Base-by-base conservation (phyloP, 495 filamentous ascomycete genomes). In the Chaetomidium leptoderma region DNA sequence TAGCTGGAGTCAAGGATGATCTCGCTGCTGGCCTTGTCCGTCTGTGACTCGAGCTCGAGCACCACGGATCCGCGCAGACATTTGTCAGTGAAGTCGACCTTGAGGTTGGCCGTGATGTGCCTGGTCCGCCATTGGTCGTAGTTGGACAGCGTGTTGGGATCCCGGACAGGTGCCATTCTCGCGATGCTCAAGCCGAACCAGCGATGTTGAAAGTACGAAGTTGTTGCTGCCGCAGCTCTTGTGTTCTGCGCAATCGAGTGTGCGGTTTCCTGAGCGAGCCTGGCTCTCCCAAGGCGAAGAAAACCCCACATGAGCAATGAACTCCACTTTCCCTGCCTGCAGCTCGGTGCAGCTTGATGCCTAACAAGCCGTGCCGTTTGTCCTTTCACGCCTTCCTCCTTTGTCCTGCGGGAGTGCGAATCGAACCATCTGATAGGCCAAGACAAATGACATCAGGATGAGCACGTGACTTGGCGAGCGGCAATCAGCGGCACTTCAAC, bases 141-240 rank as follows among this genome's bases (percentile, higher is more conserved):
- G 73, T 98, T 98, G 66, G 89, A 88, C 17, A 93, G 76, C 26
- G 92, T 96, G 68, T 92, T 96, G 14, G 92, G 92, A 71, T 98
- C 92, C 64, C 87, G 82, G 55, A 72, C 65, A n/a, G 79, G 64
- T 32, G 78, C 74, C 74, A 83, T 85, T 48, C 66, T 76, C 50
- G 72, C 75, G 49, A 65, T 65, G 37, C 76, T 57, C 21, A 36
- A 30, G 49, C 63, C 47, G 39, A 74, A 63, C 56, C 62, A 66
- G 32, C 67, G 69, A 47, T 49, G 68, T 21, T 65, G 62, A 29
- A 32, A 42, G 16, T 56, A 26, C 3, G 46, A 21, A 29, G 24
- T 14, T 55, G 63, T 37, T 32, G 56, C 33, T 35, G 53, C 35
- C 42, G 61, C 60, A 52, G 54, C 17, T 55, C 61, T 42, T 39